A percentile compares a stretch with the other conserved stretches of the same genome.
Conservation (phyloP, 2,329 filamentous ascomycete genomes). For the Furcasterigmium furcatum region DNA sequence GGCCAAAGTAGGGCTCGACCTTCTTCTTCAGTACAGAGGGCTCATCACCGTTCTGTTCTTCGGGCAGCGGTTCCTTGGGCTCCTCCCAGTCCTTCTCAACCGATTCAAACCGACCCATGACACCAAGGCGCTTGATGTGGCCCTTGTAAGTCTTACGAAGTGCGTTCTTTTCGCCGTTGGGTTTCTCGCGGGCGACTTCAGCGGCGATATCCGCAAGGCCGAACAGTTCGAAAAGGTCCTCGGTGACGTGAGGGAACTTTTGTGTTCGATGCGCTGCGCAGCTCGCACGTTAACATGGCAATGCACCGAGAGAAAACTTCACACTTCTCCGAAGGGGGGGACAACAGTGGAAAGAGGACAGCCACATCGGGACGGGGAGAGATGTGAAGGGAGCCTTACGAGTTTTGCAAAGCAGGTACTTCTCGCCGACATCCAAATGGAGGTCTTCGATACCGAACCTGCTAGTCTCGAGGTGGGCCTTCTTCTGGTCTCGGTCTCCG, state of each 20-base stretch:
- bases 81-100: conserved; percentile 43
- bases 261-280: conserved; percentile 42
- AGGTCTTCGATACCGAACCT: conserved; percentile 61
- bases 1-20: conserved; percentile 45
- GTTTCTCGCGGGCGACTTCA: conserved; percentile 60
- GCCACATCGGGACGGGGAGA: conserved; percentile 22
- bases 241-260: conserved; percentile 44
- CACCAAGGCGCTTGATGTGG: conserved; percentile 61
- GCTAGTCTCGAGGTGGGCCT: conserved; percentile 59
- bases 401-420: conserved; percentile 65
- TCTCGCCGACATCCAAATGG: conserved; percentile 63
- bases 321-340: conserved; percentile 1
- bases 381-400: conserved; percentile 56
- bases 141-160: conserved; percentile 67
- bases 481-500: conserved; percentile 57
- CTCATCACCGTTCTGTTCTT: conserved; percentile 45
- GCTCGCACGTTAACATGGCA: conserved; percentile 39
- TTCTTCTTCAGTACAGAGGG: conserved; percentile 52
- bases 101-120: conserved; percentile 59
- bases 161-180: conserved; percentile 65
- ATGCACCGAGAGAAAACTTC: conserved; percentile 12
- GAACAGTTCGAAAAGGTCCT: conserved; percentile 59
- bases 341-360: conserved; percentile 8
- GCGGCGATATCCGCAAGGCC: conserved; percentile 53
- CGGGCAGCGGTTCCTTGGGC: conserved; percentile 36